Percentiles rank a stretch among this genome's conserved stretches.
phyloP scores from a whole-genome alignment of 1,284 basidiomycete species.

The Leccinum subatratum region DNA sequence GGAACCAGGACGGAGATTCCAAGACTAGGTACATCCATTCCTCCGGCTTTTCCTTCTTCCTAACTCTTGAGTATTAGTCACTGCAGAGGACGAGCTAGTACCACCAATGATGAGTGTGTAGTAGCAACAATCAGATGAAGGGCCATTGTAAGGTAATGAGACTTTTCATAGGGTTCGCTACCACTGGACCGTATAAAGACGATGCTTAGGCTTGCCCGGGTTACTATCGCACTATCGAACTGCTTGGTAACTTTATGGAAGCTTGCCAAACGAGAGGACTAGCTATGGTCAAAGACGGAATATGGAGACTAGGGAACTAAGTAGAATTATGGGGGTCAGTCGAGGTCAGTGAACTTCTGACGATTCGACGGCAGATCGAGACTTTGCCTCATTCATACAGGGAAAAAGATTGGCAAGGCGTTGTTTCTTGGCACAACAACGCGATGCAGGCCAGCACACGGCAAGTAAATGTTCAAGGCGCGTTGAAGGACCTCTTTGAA shows the following conservation, averaged over 20 bases:
- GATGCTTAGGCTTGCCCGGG: slow-evolving; percentile 75
- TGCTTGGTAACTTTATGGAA: slow-evolving; percentile 73
- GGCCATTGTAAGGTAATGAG: slow-evolving; percentile 77
- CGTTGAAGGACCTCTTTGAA: too few species aligned
- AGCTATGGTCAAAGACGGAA: slow-evolving; percentile 66
- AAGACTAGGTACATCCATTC: slow-evolving; percentile 34
- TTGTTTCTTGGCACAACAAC: too few species aligned
- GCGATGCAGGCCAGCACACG: too few species aligned
- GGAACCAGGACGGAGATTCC: slow-evolving; percentile 22
- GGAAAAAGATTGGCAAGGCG: too few species aligned
- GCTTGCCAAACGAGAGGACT: slow-evolving; percentile 70
- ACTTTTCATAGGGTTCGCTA: slow-evolving; percentile 53
- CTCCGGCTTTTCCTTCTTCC: background rate
- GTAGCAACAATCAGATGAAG: slow-evolving; percentile 77
- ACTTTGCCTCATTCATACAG: too few species aligned
- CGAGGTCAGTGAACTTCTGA: too few species aligned
- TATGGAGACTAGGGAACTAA: slow-evolving; percentile 60
- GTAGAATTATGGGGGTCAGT: background rate
- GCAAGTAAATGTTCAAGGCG: too few species aligned
- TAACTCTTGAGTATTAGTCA: slow-evolving; percentile 19
- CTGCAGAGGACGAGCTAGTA: slow-evolving; percentile 42
- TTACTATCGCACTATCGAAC: slow-evolving; percentile 73
- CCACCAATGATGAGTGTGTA: slow-evolving; percentile 55
- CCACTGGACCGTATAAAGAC: slow-evolving; percentile 73
- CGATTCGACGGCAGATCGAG: background rate